Conservation (phyloP, 2,329 filamentous ascomycete species). For the Blastomyces parvus region DNA sequence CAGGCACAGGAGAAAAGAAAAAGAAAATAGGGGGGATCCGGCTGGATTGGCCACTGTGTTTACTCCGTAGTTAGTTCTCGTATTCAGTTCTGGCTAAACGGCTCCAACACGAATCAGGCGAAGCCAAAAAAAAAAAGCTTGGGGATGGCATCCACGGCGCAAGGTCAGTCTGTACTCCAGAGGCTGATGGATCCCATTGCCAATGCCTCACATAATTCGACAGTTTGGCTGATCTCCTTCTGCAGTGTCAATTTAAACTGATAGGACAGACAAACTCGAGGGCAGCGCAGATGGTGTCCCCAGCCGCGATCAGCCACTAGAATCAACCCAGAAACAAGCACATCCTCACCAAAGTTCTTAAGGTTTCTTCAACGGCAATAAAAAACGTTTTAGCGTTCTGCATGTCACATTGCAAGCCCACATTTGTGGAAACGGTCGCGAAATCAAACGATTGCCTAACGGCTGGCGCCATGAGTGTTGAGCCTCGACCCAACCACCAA, state of each 20-base stretch:
- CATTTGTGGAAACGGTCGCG: background rate
- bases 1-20: background rate
- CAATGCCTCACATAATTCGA: background rate
- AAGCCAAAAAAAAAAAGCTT: background rate
- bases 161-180: background rate
- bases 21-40: background rate
- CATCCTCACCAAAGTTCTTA: background rate
- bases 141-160: background rate
- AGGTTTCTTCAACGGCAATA: background rate
- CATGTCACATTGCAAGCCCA: background rate
- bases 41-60: background rate
- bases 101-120: background rate
- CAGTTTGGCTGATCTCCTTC: background rate
- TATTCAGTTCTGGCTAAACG: background rate
- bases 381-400: background rate
- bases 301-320: background rate
- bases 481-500: background rate
- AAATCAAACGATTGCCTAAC: background rate
- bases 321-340: background rate
- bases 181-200: background rate
- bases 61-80: background rate
- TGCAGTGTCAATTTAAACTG: background rate
- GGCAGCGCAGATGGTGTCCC: background rate
- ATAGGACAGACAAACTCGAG: background rate
- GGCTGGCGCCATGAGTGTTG: background rate